Percentiles rank a stretch among this genome's conserved stretches.
Conservation (phyloP, 2,329 filamentous ascomycete species). For the Aureobasidium lini region DNA sequence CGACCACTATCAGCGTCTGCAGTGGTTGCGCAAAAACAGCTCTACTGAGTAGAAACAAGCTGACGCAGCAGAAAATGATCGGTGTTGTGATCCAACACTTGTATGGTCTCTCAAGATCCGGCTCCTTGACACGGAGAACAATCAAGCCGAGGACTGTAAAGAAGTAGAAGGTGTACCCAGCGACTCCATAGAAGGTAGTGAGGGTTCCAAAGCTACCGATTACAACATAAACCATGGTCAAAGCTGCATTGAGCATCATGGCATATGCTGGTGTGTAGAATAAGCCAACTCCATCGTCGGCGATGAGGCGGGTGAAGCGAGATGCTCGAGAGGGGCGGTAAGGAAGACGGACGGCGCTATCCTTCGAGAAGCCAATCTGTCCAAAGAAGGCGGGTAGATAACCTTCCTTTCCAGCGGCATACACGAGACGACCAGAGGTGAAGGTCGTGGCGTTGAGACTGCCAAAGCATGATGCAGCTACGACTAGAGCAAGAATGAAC, state of each 20-base stretch:
- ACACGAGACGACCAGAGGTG: constrained; percentile 84
- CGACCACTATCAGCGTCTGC: constrained; percentile 80
- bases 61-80: constrained; percentile 97
- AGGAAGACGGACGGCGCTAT: constrained; percentile 29
- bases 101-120: constrained; percentile 81
- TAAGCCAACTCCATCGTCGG: constrained; percentile 66
- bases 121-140: constrained; percentile 78
- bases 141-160: constrained; percentile 89
- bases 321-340: constrained; percentile 42
- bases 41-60: constrained; percentile 79
- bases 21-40: constrained; percentile 86
- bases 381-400: constrained; percentile 82
- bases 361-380: constrained; percentile 61
- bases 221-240: constrained; percentile 71
- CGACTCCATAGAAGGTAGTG: constrained; percentile 94
- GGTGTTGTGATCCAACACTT: constrained; percentile 95
- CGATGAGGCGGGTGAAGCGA: constrained; percentile 54
- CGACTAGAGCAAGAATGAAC: constrained; percentile 77
- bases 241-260: constrained; percentile 67
- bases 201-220: constrained; percentile 88
- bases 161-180: constrained; percentile 96
- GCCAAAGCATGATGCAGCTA: constrained; percentile 87
- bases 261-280: constrained; percentile 95
- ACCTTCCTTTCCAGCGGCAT: constrained; percentile 89
- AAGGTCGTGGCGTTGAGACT: constrained; percentile 92